Percentiles rank a stretch among this genome's conserved stretches.
phyloP scores from a whole-genome alignment of 352 stramenopile genomes.

The Blastocystis sp. region DNA sequence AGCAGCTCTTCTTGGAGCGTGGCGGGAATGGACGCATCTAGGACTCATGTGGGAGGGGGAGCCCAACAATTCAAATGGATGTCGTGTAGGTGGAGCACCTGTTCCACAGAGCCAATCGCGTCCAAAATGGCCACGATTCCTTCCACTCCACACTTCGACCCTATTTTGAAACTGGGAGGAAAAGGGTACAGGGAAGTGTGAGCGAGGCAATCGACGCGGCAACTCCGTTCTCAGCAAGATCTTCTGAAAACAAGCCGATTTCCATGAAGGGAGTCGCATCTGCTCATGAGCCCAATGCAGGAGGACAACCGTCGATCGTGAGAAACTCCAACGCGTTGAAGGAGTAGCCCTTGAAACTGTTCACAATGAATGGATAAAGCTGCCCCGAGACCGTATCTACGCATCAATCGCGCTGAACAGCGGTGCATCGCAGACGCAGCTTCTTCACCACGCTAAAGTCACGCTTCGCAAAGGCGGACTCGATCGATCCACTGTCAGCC shows the following conservation, averaged over 20 bases:
- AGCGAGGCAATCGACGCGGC: neutral
- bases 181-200: neutral
- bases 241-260: neutral
- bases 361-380: neutral
- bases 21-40: neutral
- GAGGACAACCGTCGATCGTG: neutral
- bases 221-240: neutral
- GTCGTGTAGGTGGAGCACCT: neutral
- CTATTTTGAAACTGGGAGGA: neutral
- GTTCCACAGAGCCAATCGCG: neutral
- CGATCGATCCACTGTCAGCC: neutral
- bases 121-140: neutral
- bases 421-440: neutral
- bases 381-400: neutral
- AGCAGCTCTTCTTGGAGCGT: neutral
- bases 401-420: neutral
- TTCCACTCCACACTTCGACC: neutral
- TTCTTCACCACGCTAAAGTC: neutral
- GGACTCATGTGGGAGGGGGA: neutral
- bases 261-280: neutral
- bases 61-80: neutral
- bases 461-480: neutral
- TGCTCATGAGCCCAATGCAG: neutral
- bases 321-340: neutral
- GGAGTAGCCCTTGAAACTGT: neutral